phyloP scores from a whole-genome alignment of 768 basidiomycete genomes.

The Chalciporus piperatus region DNA sequence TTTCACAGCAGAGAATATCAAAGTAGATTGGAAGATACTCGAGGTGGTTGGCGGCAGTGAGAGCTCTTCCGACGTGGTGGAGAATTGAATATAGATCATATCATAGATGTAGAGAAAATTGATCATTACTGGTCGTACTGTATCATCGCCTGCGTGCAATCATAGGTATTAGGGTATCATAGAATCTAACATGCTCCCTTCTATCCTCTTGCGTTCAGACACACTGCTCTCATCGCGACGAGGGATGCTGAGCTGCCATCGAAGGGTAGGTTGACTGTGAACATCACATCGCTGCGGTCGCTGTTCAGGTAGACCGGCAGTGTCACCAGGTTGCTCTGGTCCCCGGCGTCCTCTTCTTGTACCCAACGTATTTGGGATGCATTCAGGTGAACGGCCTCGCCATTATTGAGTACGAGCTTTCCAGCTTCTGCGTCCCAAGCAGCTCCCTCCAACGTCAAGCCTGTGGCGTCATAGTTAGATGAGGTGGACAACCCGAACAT shows the following conservation, averaged over 20 bases:
- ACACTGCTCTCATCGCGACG: constrained; percentile 86
- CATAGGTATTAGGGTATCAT: constrained; percentile 29
- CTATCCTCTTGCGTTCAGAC: constrained; percentile 78
- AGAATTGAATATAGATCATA: constrained; percentile 12
- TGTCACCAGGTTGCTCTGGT: constrained; percentile 53
- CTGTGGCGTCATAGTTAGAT: constrained; percentile 38
- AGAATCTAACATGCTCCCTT: constrained; percentile 5
- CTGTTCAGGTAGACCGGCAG: constrained; percentile 92
- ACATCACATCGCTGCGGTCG: constrained; percentile 86
- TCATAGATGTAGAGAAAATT: constrained; percentile 3
- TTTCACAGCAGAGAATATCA: constrained; percentile 67
- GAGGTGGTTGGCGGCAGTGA: constrained; percentile 54
- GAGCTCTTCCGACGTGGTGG: constrained; percentile 12
- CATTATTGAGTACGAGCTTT: constrained; percentile 78
- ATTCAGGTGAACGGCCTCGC: constrained; percentile 72
- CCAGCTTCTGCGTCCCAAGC: constrained; percentile 56
- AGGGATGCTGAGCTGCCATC: constrained; percentile 62
- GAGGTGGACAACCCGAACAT: neutral
- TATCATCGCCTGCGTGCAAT: constrained; percentile 17
- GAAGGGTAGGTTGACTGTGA: constrained; percentile 84
- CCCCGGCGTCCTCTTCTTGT: constrained; percentile 42
- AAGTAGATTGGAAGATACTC: constrained; percentile 89
- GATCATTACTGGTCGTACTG: constrained; percentile 19
- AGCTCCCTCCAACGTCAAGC: constrained; percentile 86
- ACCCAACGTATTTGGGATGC: constrained; percentile 89